Percentiles rank a stretch among this genome's conserved stretches.
Conservation (phyloP, 345 rosid species). For the Brassica rapa region DNA sequence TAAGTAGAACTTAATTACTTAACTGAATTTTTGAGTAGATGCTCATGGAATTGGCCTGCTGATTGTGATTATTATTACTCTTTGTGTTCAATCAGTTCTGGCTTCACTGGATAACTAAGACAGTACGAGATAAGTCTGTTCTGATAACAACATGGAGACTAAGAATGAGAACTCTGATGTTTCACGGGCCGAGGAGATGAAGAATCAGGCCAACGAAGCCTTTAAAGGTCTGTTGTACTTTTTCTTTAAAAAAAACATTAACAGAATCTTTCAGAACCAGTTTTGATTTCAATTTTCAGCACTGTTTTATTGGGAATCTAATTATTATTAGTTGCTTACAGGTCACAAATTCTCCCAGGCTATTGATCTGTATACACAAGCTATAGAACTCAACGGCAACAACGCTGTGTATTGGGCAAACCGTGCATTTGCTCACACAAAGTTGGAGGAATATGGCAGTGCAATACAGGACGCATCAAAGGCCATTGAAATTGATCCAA, state of each 20-base stretch:
- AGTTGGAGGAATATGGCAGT: conserved; percentile 96
- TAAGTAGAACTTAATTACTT: background rate
- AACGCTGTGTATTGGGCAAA: conserved; percentile 98
- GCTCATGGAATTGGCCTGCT: background rate
- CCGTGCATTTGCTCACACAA: conserved; percentile 91
- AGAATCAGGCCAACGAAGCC: conserved; percentile 52
- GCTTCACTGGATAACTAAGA: conserved; percentile 15
- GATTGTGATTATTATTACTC: conserved; percentile 10
- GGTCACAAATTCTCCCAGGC: conserved; percentile 81
- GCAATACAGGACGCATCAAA: conserved; percentile 90
- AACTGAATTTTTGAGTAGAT: conserved; percentile 4
- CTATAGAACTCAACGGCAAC: conserved; percentile 60
- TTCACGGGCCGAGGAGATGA: conserved; percentile 48
- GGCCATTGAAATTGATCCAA: conserved; percentile 85
- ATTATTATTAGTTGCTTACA: conserved; percentile 36
- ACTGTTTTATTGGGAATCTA: too few relatives aligned
- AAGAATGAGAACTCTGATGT: conserved; percentile 45
- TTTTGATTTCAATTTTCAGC: background rate
- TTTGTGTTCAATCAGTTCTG: conserved; percentile 11
- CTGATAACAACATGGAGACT: conserved; percentile 31
- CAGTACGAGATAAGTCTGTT: conserved; percentile 3
- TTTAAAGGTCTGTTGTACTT: conserved; percentile 44
- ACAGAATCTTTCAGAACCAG: background rate
- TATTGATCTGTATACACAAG: conserved; percentile 80
- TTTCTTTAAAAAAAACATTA: background rate